These are phyloP conservation scores for Schizopora paradoxa DNA, from an alignment of 1,284 basidiomycete species.

Conservation along the genomic window DNA sequence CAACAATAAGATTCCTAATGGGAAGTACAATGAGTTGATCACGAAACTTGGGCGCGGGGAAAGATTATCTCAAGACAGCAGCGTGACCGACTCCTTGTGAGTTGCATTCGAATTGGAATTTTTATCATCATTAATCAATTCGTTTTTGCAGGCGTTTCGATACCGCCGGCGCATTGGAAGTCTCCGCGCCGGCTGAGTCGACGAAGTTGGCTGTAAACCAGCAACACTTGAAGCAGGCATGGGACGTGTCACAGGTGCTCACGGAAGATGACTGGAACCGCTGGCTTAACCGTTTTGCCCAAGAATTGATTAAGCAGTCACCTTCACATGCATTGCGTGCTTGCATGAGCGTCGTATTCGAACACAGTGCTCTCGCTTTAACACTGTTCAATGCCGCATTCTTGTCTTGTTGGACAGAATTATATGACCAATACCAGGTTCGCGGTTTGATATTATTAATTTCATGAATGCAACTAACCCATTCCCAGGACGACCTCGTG, in stretches of 20 bases:
- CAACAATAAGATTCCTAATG: constrained; percentile 78
- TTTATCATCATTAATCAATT: constrained; percentile 10
- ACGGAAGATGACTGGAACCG: constrained; percentile 92
- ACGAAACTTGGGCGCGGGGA: constrained; percentile 90
- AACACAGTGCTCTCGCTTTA: constrained; percentile 87
- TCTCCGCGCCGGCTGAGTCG: constrained; percentile 73
- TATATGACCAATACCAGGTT: constrained; percentile 95
- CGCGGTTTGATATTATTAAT: constrained; percentile 21
- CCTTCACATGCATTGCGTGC: constrained; percentile 96
- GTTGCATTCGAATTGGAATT: too few species aligned
- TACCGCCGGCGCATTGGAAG: constrained; percentile 58
- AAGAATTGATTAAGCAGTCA: constrained; percentile 98
- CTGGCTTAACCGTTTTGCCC: constrained; percentile 92
- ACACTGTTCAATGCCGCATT: constrained; percentile 99
- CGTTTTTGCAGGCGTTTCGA: constrained; percentile 43
- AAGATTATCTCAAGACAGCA: constrained; percentile 74
- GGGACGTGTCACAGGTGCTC: constrained; percentile 83
- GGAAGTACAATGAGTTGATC: constrained; percentile 85
- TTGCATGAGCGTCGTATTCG: constrained; percentile 90
- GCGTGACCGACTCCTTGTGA: constrained; percentile 54
- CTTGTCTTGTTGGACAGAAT: constrained; percentile 94
- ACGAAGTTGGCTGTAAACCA: constrained; percentile 95
- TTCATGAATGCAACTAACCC: background rate
- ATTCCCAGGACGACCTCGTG: constrained; percentile 81
- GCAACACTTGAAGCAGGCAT: constrained; percentile 94